Evolutionary conservation across 108 stramenopile genomes (phyloP), one percentile per base, ranked within the genome.

Genomic region (Skeletonema grethae): DNA sequence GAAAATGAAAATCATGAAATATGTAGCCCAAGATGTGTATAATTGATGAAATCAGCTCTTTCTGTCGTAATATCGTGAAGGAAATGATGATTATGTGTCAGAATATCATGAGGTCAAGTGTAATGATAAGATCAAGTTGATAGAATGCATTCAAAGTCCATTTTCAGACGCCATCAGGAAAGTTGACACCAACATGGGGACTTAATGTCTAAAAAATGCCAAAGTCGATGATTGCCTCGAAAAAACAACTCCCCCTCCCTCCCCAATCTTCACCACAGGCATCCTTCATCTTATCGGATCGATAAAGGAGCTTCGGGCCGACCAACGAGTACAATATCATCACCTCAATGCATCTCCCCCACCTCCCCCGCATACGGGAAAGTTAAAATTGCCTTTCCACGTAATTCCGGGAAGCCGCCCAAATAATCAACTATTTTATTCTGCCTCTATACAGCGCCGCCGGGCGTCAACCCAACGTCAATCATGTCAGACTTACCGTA

Each of bases 1-100:
- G 22, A 53, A 53, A 22, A 53, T 53, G 50, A 53, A 53, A 53
- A 53, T 53, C 50, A 53, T 53, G 50, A 53, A 53, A 53, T 20
- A 18, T 53, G 8, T 53, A 53, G 22, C 50, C 50, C 50, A 53
- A 53, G 50, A 22, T 24, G 50, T 53, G 50, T 22, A 53, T 53
- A 8, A 22, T 22, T 22, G 22, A 22, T 53, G 50, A 53, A 22
- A 53, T 6, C 20, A 8, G 50, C 50, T 6, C 50, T 53, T 53
- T 53, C 50, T 53, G 50, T 22, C 22, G 22, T 7, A 53, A 53
- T 24, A 9, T 24, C 22, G 22, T 16, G 7, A 2, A 8, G 4
- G 20, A 53, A 53, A 53, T 24, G 50, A 0, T 0, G 22, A 53
- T 9, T 5, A 43, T 11, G 2, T 43, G 41, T 43, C 10, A 43